phyloP scores from a whole-genome alignment of 257 asterid genomes.

The Solanum bulbocastanum region DNA sequence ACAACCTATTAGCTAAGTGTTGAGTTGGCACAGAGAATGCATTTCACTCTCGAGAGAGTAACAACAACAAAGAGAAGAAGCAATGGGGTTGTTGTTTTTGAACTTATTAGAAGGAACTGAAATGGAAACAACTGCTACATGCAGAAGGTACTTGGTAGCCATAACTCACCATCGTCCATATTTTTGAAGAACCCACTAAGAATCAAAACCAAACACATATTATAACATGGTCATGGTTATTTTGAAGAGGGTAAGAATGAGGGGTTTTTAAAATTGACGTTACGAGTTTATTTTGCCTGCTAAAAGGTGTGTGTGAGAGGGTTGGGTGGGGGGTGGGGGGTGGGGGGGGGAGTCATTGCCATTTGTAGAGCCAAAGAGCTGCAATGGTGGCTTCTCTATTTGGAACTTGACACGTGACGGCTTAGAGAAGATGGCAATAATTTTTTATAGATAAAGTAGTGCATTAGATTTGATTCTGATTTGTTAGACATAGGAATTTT shows the following conservation, averaged over 20 bases:
- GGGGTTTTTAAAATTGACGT: not conserved
- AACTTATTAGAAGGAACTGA: not conserved
- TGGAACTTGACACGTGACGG: not conserved
- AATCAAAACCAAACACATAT: not conserved
- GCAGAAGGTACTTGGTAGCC: slow-evolving; percentile 10
- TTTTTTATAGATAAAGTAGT: not conserved
- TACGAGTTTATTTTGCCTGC: not conserved
- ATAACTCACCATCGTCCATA: slow-evolving; percentile 22
- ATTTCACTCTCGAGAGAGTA: not conserved
- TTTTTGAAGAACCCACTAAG: not conserved
- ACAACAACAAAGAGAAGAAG: not conserved
- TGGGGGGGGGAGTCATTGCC: no score
- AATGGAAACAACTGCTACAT: slow-evolving; percentile 1
- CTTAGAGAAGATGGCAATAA: not conserved
- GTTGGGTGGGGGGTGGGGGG: no score
- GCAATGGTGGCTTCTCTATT: not conserved
- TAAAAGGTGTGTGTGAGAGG: no score
- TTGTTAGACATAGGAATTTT: not conserved
- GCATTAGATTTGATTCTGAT: not conserved
- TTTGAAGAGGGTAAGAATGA: not conserved
- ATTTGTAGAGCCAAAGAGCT: not conserved
- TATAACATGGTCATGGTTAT: not conserved
- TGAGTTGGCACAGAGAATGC: not conserved
- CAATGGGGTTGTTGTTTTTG: not conserved
- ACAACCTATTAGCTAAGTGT: not conserved